Evolutionary conservation across 2,329 filamentous ascomycete species (phyloP).

Genomic region (Colletotrichum falcatum): DNA sequence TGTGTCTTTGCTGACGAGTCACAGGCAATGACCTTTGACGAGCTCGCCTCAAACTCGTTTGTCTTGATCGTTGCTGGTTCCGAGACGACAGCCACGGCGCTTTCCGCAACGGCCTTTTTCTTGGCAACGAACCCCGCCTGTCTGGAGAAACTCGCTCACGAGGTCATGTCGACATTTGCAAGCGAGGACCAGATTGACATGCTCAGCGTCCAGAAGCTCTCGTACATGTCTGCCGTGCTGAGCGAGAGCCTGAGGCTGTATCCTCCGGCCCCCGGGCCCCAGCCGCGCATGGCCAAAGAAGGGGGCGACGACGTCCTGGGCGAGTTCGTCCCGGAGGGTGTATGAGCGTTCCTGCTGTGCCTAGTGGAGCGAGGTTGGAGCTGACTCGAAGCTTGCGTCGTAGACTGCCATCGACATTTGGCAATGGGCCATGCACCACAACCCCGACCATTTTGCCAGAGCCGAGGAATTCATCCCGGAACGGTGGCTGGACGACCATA

Average conservation of each 20-base stretch:
- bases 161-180: slow-evolving; percentile 52
- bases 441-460: no score
- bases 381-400: no score
- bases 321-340: no score
- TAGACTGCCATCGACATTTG: no score
- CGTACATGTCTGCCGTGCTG: slow-evolving; percentile 54
- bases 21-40: not conserved
- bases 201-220: slow-evolving; percentile 45
- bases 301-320: no score
- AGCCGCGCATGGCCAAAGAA: not conserved
- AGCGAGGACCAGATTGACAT: slow-evolving; percentile 52
- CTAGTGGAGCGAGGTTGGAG: no score
- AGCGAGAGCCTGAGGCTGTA: slow-evolving; percentile 57
- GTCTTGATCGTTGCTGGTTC: slow-evolving; percentile 45
- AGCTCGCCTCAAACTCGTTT: not conserved
- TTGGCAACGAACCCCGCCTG: slow-evolving; percentile 47
- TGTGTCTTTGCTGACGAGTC: no score
- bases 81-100: slow-evolving; percentile 49
- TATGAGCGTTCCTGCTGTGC: no score
- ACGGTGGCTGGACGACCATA: no score
- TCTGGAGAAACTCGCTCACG: slow-evolving; percentile 49
- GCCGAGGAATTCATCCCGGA: no score
- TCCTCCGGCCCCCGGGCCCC: slow-evolving; percentile 43
- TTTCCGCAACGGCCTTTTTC: slow-evolving; percentile 45
- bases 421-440: no score